Evolutionary conservation across 2,329 filamentous ascomycete genomes (phyloP).

Genomic region (Xylaria sp.): DNA sequence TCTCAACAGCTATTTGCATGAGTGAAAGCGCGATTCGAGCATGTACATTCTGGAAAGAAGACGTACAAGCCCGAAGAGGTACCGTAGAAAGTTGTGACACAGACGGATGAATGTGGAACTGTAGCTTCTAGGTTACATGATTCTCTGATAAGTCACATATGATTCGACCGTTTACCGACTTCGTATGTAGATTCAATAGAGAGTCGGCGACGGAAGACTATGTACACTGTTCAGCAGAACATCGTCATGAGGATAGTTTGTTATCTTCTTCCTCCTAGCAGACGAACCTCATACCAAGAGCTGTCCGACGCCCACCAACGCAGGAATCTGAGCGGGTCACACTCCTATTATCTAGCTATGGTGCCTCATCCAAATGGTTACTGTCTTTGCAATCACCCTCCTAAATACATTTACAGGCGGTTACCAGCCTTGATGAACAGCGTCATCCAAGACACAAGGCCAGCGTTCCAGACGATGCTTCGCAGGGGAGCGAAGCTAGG

Average conservation of each 20-base stretch:
- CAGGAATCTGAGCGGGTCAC: background rate
- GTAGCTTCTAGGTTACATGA: background rate
- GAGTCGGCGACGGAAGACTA: background rate
- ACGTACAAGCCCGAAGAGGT: background rate
- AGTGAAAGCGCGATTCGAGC: background rate
- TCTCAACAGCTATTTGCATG: background rate
- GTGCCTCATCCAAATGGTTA: background rate
- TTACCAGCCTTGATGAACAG: conserved; percentile 58
- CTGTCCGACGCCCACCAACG: background rate
- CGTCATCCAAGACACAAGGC: conserved; percentile 50
- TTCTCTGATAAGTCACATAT: background rate
- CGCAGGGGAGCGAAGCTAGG: conserved; percentile 53
- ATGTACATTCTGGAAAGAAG: background rate
- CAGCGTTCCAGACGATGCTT: conserved; percentile 53
- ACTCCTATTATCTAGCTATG: background rate
- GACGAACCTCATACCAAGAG: background rate
- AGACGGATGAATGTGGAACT: background rate
- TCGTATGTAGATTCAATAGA: background rate
- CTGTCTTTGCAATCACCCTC: background rate
- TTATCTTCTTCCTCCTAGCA: conserved; percentile 7
- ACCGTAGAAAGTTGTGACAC: background rate
- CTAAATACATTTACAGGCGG: conserved; percentile 32
- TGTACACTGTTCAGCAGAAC: background rate
- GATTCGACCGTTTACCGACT: background rate
- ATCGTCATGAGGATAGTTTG: background rate